Conservation (phyloP, 1,139 yeast genomes). For the Debaryomycetaceae sp. region DNA sequence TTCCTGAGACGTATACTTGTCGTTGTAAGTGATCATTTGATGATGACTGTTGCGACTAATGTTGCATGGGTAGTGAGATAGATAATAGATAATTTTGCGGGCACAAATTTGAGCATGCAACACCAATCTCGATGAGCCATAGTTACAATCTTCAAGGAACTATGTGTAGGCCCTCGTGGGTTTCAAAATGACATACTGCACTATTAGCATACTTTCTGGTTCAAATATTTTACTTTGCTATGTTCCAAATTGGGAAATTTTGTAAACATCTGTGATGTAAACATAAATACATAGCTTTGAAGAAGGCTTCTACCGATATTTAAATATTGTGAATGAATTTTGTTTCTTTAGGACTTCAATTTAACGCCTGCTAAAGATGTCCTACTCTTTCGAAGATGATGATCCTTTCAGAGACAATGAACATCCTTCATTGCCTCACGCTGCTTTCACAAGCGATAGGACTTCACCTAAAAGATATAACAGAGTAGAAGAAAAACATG, state of each 20-base stretch:
- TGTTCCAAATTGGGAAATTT: constrained; percentile 12
- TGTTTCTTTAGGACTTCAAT: background rate
- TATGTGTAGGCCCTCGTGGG: no score
- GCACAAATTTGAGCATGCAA: no score
- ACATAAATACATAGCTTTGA: background rate
- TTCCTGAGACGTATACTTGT: no score
- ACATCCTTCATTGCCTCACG: constrained; percentile 33
- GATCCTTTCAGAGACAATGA: constrained; percentile 31
- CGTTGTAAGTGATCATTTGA: no score
- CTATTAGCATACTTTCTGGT: no score
- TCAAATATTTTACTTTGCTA: no score
- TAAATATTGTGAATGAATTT: background rate
- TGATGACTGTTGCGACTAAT: no score
- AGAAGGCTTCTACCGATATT: background rate
- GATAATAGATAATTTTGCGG: no score
- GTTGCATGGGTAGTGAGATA: no score
- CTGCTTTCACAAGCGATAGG: constrained; percentile 41
- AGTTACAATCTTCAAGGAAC: no score
- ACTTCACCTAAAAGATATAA: constrained; percentile 37
- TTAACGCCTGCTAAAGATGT: constrained; percentile 13
- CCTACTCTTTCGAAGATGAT: constrained; percentile 35
- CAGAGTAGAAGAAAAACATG: constrained; percentile 22
- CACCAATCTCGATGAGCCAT: no score
- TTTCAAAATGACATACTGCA: no score
- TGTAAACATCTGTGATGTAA: constrained; percentile 9